A percentile compares a stretch with the other conserved stretches of the same genome.
Evolutionary conservation across 2,329 filamentous ascomycete species (phyloP).

Genomic region (Dactylellina cionopaga): DNA sequence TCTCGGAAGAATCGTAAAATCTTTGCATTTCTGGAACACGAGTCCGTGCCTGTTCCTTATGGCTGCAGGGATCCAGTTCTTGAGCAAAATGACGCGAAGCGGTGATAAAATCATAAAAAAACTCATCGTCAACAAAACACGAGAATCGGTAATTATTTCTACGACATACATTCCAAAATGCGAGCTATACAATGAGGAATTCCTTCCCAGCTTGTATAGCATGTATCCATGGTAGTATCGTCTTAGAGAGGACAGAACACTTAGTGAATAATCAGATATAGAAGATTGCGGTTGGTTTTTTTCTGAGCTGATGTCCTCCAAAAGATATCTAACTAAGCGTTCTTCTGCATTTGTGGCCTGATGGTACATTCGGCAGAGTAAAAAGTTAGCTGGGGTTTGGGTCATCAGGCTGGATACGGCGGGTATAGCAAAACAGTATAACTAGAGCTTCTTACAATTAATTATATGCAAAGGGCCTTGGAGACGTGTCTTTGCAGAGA

Average conservation of each 20-base stretch:
- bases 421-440: conserved; percentile 10
- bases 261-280: too few relatives aligned
- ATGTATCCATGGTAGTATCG: too few relatives aligned
- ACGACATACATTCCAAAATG: too few relatives aligned
- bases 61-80: conserved; percentile 1
- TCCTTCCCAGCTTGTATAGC: too few relatives aligned
- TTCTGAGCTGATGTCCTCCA: too few relatives aligned
- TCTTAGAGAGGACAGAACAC: not conserved
- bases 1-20: conserved; percentile 10
- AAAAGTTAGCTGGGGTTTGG: conserved; percentile 1
- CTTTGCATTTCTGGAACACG: not conserved
- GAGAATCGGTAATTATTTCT: too few relatives aligned
- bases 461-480: not conserved
- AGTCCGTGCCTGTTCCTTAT: conserved; percentile 17
- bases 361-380: not conserved
- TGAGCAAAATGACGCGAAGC: too few relatives aligned
- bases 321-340: too few relatives aligned
- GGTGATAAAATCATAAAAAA: too few relatives aligned
- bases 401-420: conserved; percentile 18
- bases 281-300: too few relatives aligned
- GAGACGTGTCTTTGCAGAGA: conserved; percentile 52
- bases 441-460: not conserved
- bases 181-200: too few relatives aligned
- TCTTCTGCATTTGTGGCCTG: not conserved
- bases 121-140: too few relatives aligned